phyloP scores from a whole-genome alignment of 768 basidiomycete species.

The Amyloporia xantha region DNA sequence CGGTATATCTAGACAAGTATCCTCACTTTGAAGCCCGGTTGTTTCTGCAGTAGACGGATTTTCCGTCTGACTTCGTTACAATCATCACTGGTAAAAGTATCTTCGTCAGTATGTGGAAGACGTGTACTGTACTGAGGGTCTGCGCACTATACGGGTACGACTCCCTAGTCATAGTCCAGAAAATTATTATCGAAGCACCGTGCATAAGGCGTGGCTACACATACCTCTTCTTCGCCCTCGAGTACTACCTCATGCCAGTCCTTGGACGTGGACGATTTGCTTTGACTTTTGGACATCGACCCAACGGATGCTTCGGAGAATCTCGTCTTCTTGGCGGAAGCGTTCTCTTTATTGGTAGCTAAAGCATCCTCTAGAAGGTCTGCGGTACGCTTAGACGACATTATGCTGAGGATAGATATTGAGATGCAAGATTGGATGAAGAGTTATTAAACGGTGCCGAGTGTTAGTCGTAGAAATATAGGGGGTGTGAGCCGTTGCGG shows the following conservation, averaged over 20 bases:
- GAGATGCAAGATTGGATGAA: no score
- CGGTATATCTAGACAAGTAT: conserved; percentile 9
- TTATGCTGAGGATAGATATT: no score
- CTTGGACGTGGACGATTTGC: conserved; percentile 9
- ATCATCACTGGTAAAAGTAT: conserved; percentile 28
- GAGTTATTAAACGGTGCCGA: no score
- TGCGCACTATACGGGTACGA: conserved; percentile 26
- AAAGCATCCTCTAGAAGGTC: conserved; percentile 14
- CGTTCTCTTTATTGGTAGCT: conserved; percentile 8
- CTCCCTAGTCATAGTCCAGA: conserved; percentile 16
- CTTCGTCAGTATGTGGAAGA: neutral
- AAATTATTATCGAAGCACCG: conserved; percentile 25
- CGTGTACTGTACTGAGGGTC: conserved; percentile 13
- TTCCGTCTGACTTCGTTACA: conserved; percentile 41
- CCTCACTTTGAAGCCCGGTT: conserved; percentile 36
- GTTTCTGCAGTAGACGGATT: conserved; percentile 34
- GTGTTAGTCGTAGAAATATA: no score
- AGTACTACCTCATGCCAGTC: conserved; percentile 35
- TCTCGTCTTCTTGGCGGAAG: conserved; percentile 28
- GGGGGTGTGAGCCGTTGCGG: no score
- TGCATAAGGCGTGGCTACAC: no score
- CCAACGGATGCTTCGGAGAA: conserved; percentile 19
- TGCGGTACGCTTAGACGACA: conserved; percentile 40
- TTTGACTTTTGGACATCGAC: conserved; percentile 16
- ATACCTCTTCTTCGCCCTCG: conserved; percentile 37